Evolutionary conservation across 192 early-diverging fungal genomes (phyloP), one percentile per base, ranked within the genome.

Genomic region (Dispira parvispora): DNA sequence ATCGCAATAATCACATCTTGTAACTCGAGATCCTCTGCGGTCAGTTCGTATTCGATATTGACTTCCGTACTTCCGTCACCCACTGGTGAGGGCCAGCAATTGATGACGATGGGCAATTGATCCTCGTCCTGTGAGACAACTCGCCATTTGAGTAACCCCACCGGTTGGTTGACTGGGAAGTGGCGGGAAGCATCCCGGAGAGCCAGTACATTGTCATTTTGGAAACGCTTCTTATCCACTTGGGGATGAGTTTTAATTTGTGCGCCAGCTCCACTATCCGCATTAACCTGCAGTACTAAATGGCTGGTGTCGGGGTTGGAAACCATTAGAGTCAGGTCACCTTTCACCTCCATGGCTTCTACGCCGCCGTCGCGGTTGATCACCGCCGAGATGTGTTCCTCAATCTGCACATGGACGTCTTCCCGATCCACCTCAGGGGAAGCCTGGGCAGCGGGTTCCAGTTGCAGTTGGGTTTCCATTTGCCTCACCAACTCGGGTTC

Each of bases 241-340:
- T 99, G 90, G 21, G 96, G 96, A 68, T 99, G 96, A 12, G 96
- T 99, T 87, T 96, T 91, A 68, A 95, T 87, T 64, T 96, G 92
- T 46, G 91, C 78, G 65, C 69, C 75, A 43, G 75, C 65, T 52
- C 85, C 82, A 49, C 80, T 83, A 28, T 73, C 68, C 50, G 78
- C 76, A 14, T 67, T 57, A 14, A 98, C 66, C 3, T 72, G 63
- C 12, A 96, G 68, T 45, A 81, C 83, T 16, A 96, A 71, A 47
- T 74, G 78, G 44, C 80, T 73, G 45, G 69, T 73, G 32, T 67
- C 63, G 28, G 86, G 73, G 62, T 94, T 88, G 18, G 81, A 74
- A 32, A 98, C 81, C 63, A 83, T 79, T 14, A 99, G 75, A 42
- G 82, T 82, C 76, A 97, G 62, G 53, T 87, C 86, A 65, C 96